Percentiles rank a stretch among this genome's conserved stretches.
These are phyloP conservation scores for Fusarium incarnatum DNA, from an alignment of 2,329 filamentous ascomycete genomes.

Conservation along the genomic window DNA sequence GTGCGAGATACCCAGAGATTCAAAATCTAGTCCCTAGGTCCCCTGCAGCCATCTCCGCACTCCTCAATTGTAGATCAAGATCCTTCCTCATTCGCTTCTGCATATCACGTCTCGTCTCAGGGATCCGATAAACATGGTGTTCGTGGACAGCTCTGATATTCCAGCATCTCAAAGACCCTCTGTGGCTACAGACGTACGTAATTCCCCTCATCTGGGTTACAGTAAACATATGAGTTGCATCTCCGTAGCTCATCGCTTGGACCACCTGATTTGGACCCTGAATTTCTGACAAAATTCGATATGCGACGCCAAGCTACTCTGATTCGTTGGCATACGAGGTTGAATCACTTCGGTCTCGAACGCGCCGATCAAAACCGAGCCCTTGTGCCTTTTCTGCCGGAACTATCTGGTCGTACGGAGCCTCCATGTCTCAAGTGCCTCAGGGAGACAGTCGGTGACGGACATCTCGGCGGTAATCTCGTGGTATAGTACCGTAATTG, in stretches of 20 bases:
- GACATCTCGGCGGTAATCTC: conserved; percentile 2
- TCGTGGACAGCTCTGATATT: neutral
- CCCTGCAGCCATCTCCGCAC: conserved; percentile 4
- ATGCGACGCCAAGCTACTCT: conserved; percentile 16
- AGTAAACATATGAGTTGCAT: conserved; percentile 18
- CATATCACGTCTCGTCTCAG: neutral
- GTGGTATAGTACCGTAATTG: neutral
- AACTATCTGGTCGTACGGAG: conserved; percentile 1
- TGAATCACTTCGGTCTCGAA: conserved; percentile 30
- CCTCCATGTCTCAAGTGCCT: neutral
- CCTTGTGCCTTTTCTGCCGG: conserved; percentile 7
- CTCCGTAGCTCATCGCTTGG: conserved; percentile 30
- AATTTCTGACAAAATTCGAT: conserved; percentile 29
- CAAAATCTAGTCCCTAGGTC: neutral
- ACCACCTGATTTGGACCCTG: conserved; percentile 36
- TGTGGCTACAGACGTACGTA: conserved; percentile 16
- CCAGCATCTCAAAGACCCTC: conserved; percentile 8
- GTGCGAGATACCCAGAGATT: neutral
- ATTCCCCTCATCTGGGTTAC: conserved; percentile 2
- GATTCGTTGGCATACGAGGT: conserved; percentile 8
- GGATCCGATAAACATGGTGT: neutral
- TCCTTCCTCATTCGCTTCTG: conserved; percentile 3
- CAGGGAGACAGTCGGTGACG: conserved; percentile 30
- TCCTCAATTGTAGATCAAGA: neutral
- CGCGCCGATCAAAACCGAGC: conserved; percentile 13